phyloP scores from a whole-genome alignment of 106 monocot species.

The Dendrobium catenatum region DNA sequence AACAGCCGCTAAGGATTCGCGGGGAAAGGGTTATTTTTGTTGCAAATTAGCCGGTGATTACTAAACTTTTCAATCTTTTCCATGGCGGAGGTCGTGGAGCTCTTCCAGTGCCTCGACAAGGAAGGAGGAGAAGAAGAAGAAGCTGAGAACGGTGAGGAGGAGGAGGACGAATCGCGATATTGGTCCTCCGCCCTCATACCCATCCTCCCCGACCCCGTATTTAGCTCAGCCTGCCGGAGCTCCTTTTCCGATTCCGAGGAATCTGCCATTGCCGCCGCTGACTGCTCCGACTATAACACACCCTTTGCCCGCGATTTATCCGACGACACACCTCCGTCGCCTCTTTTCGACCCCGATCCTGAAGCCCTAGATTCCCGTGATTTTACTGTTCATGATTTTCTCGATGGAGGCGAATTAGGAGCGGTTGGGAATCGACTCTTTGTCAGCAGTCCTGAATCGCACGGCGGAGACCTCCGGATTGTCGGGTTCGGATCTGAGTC shows the following conservation, averaged over 20 bases:
- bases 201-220: background rate
- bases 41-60: background rate
- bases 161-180: background rate
- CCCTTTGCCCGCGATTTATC: background rate
- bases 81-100: conserved; percentile 4
- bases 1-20: no score
- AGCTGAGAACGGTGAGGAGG: background rate
- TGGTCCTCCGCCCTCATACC: background rate
- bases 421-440: background rate
- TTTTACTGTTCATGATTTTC: background rate
- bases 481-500: conserved; percentile 16
- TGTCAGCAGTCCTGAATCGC: background rate
- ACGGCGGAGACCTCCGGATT: conserved; percentile 5
- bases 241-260: background rate
- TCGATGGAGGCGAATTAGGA: background rate
- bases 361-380: conserved; percentile 17
- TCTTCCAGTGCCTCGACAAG: background rate
- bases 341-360: background rate
- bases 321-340: background rate
- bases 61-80: background rate
- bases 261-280: background rate
- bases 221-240: background rate
- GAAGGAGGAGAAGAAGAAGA: background rate
- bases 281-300: background rate
- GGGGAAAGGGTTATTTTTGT: background rate